Evolutionary conservation across 2,329 filamentous ascomycete species (phyloP).

Genomic region (Aspergillus fischeri): DNA sequence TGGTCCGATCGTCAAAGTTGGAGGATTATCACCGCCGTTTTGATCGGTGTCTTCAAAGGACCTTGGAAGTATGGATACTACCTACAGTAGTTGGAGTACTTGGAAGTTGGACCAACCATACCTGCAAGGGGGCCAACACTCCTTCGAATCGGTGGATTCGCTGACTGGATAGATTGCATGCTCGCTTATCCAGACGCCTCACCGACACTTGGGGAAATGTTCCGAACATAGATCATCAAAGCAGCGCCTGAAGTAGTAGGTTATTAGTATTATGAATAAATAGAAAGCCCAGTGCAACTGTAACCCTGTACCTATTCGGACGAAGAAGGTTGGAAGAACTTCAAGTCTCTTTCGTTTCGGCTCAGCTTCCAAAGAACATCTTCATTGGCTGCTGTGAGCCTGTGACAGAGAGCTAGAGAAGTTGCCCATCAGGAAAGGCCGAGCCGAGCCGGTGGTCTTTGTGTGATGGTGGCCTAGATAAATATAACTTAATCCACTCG

Average conservation of each 20-base stretch:
- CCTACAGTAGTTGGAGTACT: no score
- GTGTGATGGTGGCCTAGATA: constrained; percentile 4
- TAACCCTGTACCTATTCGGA: background rate
- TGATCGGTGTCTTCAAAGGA: background rate
- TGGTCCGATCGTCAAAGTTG: background rate
- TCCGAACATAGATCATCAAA: background rate
- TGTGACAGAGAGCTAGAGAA: background rate
- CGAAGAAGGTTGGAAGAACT: background rate
- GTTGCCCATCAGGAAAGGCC: background rate
- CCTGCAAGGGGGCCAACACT: constrained; percentile 1
- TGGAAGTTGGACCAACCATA: background rate
- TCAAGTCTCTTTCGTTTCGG: no score
- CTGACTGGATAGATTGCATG: background rate
- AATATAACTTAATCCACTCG: background rate
- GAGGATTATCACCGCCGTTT: background rate
- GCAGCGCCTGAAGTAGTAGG: background rate
- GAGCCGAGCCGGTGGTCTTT: constrained; percentile 7
- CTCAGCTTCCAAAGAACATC: background rate
- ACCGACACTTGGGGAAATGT: background rate
- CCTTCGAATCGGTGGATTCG: background rate
- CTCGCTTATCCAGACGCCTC: background rate
- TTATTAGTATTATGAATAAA: background rate
- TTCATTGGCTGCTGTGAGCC: background rate
- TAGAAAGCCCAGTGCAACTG: background rate
- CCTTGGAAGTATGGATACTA: no score